These are phyloP conservation scores for Candida arabinofermentans DNA, from an alignment of 805 yeast genomes.

Conservation along the genomic window DNA sequence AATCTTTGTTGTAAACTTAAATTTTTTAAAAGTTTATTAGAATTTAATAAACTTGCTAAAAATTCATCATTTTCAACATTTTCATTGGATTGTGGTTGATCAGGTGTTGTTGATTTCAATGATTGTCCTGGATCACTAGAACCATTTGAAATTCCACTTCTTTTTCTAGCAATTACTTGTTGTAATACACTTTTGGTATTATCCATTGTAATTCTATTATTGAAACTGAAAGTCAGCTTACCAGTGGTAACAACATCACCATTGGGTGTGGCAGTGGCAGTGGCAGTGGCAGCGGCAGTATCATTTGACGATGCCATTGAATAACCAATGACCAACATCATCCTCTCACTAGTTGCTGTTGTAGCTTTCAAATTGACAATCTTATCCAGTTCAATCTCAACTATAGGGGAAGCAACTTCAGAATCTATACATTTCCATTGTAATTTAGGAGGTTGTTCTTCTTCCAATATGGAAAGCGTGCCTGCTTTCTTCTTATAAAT, in stretches of 20 bases:
- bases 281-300: background rate
- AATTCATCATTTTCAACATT: constrained; percentile 25
- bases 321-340: constrained; percentile 55
- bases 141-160: constrained; percentile 29
- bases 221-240: constrained; percentile 54
- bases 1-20: constrained; percentile 75
- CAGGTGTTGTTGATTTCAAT: constrained; percentile 2
- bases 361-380: constrained; percentile 62
- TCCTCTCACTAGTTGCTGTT: constrained; percentile 59
- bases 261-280: constrained; percentile 3
- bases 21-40: constrained; percentile 60
- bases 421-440: constrained; percentile 57
- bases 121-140: constrained; percentile 31
- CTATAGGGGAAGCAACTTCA: constrained; percentile 33
- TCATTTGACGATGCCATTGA: constrained; percentile 31
- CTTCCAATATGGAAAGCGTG: constrained; percentile 52
- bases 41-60: constrained; percentile 42
- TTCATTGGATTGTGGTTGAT: constrained; percentile 6
- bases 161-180: constrained; percentile 62
- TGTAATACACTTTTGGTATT: constrained; percentile 63
- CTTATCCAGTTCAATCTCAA: constrained; percentile 39
- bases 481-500: constrained; percentile 53
- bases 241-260: constrained; percentile 17
- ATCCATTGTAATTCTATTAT: constrained; percentile 72
- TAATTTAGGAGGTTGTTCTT: constrained; percentile 49